These are phyloP conservation scores for Aspergillus brunneoviolaceus DNA, from an alignment of 2,329 filamentous ascomycete genomes.

Conservation along the genomic window DNA sequence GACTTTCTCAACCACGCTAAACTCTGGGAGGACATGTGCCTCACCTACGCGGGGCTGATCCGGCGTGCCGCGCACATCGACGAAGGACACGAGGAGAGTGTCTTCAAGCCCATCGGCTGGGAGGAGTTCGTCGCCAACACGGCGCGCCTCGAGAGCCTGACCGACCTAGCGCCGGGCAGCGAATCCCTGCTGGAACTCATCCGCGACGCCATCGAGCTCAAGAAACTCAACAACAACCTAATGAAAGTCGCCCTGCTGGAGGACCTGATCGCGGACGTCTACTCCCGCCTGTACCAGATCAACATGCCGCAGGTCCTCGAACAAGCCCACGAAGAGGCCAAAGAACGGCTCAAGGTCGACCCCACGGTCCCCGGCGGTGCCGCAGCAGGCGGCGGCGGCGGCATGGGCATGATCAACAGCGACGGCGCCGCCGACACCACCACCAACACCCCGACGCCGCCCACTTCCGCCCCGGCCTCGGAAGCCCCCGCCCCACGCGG, in stretches of 20 bases:
- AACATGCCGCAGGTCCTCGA: constrained; percentile 41
- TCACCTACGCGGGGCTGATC: constrained; percentile 59
- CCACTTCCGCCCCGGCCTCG: constrained; percentile 32
- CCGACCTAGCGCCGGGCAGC: constrained; percentile 49
- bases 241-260: constrained; percentile 86
- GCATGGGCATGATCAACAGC: constrained; percentile 35
- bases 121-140: constrained; percentile 65
- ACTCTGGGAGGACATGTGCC: constrained; percentile 62
- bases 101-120: constrained; percentile 63
- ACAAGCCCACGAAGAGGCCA: constrained; percentile 45
- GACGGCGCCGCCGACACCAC: constrained; percentile 30
- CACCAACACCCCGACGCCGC: constrained; percentile 27
- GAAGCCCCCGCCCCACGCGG: constrained; percentile 38
- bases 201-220: constrained; percentile 66
- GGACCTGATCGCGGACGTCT: constrained; percentile 89
- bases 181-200: constrained; percentile 59
- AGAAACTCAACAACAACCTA: constrained; percentile 78
- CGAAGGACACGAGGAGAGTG: constrained; percentile 62
- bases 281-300: constrained; percentile 58
- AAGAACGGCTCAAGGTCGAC: constrained; percentile 49
- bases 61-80: constrained; percentile 57
- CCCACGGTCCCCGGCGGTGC: constrained; percentile 20
- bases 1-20: constrained; percentile 67
- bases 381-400: not conserved
- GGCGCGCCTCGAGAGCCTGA: constrained; percentile 60